Conservation (phyloP, 495 filamentous ascomycete genomes). For the Penicillium pancosmium region DNA sequence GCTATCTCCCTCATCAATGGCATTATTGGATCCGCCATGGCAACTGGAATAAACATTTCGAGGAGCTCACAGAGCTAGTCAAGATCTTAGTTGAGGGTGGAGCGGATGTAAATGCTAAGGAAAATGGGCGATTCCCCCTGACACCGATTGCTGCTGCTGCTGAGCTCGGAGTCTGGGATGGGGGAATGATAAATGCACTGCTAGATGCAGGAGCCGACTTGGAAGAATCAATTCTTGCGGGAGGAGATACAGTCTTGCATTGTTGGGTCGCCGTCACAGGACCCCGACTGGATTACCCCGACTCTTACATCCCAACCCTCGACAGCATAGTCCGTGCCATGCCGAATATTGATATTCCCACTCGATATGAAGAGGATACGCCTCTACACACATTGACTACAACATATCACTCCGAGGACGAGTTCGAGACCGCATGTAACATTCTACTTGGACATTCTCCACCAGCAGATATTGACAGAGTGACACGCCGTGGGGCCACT, state of each 20-base stretch:
- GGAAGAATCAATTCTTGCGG: slow-evolving; percentile 2
- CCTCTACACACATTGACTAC: slow-evolving; percentile 20
- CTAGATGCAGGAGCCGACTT: slow-evolving; percentile 21
- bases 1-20: slow-evolving; percentile 16
- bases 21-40: slow-evolving; percentile 29
- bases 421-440: slow-evolving; percentile 18
- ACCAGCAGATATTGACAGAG: slow-evolving; percentile 15
- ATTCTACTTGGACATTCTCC: slow-evolving; percentile 6
- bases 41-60: slow-evolving; percentile 15
- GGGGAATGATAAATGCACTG: slow-evolving; percentile 16
- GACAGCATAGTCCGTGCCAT: slow-evolving; percentile 14
- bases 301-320: slow-evolving; percentile 18
- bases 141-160: slow-evolving; percentile 22
- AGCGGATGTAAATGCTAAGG: slow-evolving; percentile 27
- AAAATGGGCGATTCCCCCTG: slow-evolving; percentile 21
- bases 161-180: slow-evolving; percentile 23
- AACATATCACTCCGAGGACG: slow-evolving; percentile 21
- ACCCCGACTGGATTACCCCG: slow-evolving; percentile 23
- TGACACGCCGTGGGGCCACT: slow-evolving; percentile 8
- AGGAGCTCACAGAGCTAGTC: slow-evolving; percentile 11
- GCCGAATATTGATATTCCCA: slow-evolving; percentile 17
- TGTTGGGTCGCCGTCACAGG: slow-evolving; percentile 19
- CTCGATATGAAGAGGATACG: slow-evolving; percentile 17
- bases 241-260: slow-evolving; percentile 22
- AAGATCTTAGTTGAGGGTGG: slow-evolving; percentile 22